A percentile compares a stretch with the other conserved stretches of the same genome.
Evolutionary conservation across 345 rosid genomes (phyloP).

Genomic region (Gossypium thurberi): DNA sequence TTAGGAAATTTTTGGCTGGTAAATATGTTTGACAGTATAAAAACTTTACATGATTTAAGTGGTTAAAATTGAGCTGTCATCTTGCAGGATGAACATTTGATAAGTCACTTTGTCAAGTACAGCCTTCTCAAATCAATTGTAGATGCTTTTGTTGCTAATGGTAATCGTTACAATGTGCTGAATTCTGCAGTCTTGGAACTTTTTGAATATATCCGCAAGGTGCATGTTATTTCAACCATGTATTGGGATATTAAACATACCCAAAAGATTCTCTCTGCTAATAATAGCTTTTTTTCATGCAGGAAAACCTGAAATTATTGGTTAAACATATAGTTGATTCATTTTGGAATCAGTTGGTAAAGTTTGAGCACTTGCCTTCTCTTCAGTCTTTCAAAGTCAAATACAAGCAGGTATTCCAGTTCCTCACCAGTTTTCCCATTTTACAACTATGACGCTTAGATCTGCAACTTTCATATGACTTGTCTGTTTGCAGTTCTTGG

Average conservation of each 20-base stretch:
- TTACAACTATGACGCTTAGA: not conserved
- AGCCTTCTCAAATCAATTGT: slow-evolving; percentile 77
- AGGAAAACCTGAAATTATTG: slow-evolving; percentile 80
- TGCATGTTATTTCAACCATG: slow-evolving; percentile 19
- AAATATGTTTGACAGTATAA: not conserved
- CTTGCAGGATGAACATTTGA: slow-evolving; percentile 81
- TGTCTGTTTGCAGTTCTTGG: slow-evolving; percentile 59
- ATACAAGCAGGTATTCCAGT: slow-evolving; percentile 62
- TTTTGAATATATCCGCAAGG: slow-evolving; percentile 91
- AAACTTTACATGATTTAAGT: not conserved
- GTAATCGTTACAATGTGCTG: slow-evolving; percentile 83
- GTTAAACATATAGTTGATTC: slow-evolving; percentile 71
- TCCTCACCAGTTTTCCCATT: not conserved
- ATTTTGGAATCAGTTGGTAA: slow-evolving; percentile 71
- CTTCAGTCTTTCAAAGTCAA: slow-evolving; percentile 61
- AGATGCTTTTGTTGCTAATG: slow-evolving; percentile 82
- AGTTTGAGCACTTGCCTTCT: slow-evolving; percentile 51
- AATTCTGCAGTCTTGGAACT: slow-evolving; percentile 91
- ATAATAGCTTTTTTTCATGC: slow-evolving; percentile 21
- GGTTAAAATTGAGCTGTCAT: not conserved
- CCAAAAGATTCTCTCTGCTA: slow-evolving; percentile 13
- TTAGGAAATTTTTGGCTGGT: not conserved
- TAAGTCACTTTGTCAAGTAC: slow-evolving; percentile 73
- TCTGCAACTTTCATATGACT: slow-evolving; percentile 14
- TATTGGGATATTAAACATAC: slow-evolving; percentile 15